Evolutionary conservation across 2,329 filamentous ascomycete species (phyloP), one percentile per base, ranked within the genome.

Genomic region (Cordyceps farinosa): DNA sequence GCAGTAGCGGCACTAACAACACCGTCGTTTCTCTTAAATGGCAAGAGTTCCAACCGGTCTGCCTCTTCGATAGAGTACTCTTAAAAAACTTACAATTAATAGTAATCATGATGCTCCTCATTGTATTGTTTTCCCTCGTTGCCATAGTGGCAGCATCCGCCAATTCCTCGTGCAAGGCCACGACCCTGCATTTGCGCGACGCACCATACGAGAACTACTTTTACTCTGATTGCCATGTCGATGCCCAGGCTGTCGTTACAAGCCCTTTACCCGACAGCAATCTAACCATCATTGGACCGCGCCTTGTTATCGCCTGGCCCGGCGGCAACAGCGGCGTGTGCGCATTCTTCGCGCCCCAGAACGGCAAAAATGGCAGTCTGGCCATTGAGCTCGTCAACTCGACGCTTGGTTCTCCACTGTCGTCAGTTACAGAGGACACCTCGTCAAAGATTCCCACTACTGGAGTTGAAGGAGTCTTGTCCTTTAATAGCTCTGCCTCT

Each of bases 201-300:
- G 79, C 81, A 1, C 86, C 86, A 0, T 87, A 88, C 65, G 78
- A 85, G 45, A 88, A 89, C 68, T 87, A 85, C 72, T 87, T 89
- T 73, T 85, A 87, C 67, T 87, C 85, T 0, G 86, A 89, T 69
- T 88, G 85, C 71, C 79, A 86, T 65, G 78, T 80, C 1, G 80
- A 82, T 40, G 79, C 80, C 5, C 86, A 89, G 66, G 83, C 86
- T 0, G 81, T 89, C 0, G 75, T 89, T 0, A 88, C 85, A 0
- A 87, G 79, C 64, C 86, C 86, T 15, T 71, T 81, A 0, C 68
- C 77, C 1, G 77, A 80, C 17, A 86, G 81, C 62, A 79, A 87
- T 67, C 73, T 87, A 1, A 79, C 75, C 1, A 75, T 85, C 40
- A 83, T 87, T 64, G 77, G 79, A 0, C 85, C 86, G 9, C 78